Evolutionary conservation across 176 grass and related monocot species (phyloP).

Genomic region (Cenchrus fungigraminus): DNA sequence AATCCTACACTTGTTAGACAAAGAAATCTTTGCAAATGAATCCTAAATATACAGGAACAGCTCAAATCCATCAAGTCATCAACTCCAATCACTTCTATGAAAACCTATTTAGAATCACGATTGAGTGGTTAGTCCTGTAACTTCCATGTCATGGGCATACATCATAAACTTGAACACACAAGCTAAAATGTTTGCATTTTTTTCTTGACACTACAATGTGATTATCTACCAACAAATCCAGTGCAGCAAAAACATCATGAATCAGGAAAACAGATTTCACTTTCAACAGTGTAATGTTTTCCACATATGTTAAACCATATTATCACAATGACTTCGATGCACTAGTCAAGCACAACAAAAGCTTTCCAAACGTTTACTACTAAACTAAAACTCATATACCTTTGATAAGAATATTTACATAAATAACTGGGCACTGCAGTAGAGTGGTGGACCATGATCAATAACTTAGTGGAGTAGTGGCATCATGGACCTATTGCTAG

Average conservation of each 20-base stretch:
- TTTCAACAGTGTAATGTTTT: neutral
- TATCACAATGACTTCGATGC: neutral
- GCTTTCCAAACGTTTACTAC: neutral
- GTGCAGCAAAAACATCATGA: neutral
- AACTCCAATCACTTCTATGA: neutral
- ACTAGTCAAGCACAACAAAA: neutral
- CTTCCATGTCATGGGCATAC: neutral
- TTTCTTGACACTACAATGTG: neutral
- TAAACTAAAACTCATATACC: slow-evolving; percentile 7
- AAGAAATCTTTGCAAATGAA: neutral
- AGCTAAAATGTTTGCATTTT: neutral
- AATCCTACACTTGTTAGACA: neutral
- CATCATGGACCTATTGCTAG: neutral
- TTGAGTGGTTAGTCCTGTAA: neutral
- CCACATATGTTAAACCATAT: neutral
- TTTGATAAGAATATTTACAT: neutral
- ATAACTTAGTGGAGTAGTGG: neutral
- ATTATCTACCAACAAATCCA: neutral
- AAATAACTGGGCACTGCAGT: neutral
- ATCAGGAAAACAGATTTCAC: neutral
- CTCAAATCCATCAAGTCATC: neutral
- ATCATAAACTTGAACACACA: neutral
- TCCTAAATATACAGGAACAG: neutral
- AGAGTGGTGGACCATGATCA: neutral
- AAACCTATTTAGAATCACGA: neutral